phyloP scores from a whole-genome alignment of 73 alveolate species.

The Durusdinium trenchii region DNA sequence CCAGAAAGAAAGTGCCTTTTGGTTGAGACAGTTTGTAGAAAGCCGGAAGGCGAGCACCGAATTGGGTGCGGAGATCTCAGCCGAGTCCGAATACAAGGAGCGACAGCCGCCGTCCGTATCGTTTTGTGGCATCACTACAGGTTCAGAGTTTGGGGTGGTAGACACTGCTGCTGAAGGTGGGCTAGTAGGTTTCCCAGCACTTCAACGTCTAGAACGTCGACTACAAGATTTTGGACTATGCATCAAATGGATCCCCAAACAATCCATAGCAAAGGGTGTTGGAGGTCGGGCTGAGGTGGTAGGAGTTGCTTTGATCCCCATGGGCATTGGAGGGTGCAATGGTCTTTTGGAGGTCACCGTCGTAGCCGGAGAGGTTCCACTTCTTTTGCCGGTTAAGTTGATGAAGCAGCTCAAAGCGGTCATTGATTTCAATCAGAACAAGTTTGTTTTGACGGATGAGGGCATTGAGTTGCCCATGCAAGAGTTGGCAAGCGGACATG shows the following conservation, averaged over 20 bases:
- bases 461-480: neutral
- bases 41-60: neutral
- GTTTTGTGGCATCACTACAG: constrained; percentile 15
- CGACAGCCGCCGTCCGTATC: neutral
- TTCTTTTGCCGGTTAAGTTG: neutral
- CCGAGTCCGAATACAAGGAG: neutral
- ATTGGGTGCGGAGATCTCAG: neutral
- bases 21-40: neutral
- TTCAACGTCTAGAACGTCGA: neutral
- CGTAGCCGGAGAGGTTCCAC: constrained; percentile 11
- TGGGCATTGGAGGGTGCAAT: neutral
- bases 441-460: neutral
- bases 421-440: neutral
- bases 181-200: neutral
- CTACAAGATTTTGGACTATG: neutral
- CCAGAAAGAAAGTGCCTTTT: no score
- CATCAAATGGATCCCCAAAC: neutral
- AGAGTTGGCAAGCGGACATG: constrained; percentile 15
- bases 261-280: neutral
- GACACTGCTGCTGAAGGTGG: constrained; percentile 54
- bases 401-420: neutral
- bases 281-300: neutral
- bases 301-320: neutral
- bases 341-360: constrained; percentile 34
- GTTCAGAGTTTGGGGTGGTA: neutral